Evolutionary conservation across 805 yeast genomes (phyloP), one percentile per base, ranked within the genome.

Genomic region (Dipodascopsis uninucleata): DNA sequence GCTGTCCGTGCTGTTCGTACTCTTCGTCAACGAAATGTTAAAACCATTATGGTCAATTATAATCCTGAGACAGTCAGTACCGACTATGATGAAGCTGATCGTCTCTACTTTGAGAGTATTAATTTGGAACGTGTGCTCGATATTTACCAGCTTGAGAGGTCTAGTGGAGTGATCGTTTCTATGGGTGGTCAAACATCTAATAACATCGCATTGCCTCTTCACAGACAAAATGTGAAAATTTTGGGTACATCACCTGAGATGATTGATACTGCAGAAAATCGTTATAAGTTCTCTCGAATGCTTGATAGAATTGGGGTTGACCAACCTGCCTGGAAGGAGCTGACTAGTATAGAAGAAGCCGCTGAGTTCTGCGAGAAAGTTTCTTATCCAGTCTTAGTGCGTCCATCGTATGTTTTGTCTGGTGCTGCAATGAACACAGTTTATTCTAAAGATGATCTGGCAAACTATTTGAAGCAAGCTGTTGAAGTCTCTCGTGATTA

Each of bases 401-500:
- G 98, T 74, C 98, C 98, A 24, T 89, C 97, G 20, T 90, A 90
- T 63, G 98, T 90, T 31, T 73, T 90, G 53, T 87, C 96, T 33
- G 98, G 98, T 72, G 98, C 98, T 58, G 98, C 98, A 47, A 90
- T 90, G 98, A 88, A 88, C 71, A 88, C 96, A 34, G 96, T 89
- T 45, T 87, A 88, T 72, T 80, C 95, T 25, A 76, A 77, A 61
- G 93, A 82, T 58, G 97, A 90, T 64, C 75, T 90, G 63, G 94
- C 84, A 36, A 78, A 83, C 12, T 88, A 87, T 67, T 74, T 90
- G 66, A 76, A 84, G 48, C 96, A 93, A 67, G 98, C 98, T 43
- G 97, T 86, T 45, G 95, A 88, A 57, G 97, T 90, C 51, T 90
- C 97, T 36, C 94, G 95, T 49, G 98, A 90, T 61, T 88, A 89